Evolutionary conservation across 441 rosid species (phyloP).

Genomic region (Manihot esculenta): DNA sequence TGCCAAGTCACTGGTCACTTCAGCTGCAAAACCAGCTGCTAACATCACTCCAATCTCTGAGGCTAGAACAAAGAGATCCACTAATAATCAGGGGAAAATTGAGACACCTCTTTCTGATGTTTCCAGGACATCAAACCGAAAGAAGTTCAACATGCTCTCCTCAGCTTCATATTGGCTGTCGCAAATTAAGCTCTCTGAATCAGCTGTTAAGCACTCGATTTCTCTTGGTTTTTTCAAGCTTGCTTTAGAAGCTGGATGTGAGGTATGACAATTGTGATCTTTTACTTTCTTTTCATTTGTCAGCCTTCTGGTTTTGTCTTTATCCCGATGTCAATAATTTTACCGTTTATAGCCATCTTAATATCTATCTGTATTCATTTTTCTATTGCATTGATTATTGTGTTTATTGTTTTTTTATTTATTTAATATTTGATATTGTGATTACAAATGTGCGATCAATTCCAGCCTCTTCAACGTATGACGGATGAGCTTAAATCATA

Average conservation of each 20-base stretch:
- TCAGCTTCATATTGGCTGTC: slow-evolving; percentile 76
- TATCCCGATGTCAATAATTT: not conserved
- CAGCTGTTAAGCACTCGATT: slow-evolving; percentile 64
- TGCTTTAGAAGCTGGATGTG: slow-evolving; percentile 78
- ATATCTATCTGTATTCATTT: not conserved
- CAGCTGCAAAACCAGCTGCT: slow-evolving; percentile 37
- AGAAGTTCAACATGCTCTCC: slow-evolving; percentile 45
- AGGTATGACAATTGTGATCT: slow-evolving; percentile 42
- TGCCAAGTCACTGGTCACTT: slow-evolving; percentile 40
- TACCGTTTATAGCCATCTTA: not conserved
- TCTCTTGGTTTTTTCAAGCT: slow-evolving; percentile 92
- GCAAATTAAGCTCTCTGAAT: slow-evolving; percentile 77
- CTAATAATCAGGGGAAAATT: slow-evolving; percentile 35
- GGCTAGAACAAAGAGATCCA: slow-evolving; percentile 43
- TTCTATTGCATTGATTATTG: not conserved
- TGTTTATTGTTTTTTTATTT: not conserved
- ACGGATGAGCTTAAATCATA: slow-evolving; percentile 74
- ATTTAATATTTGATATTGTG: not conserved
- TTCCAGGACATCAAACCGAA: slow-evolving; percentile 50
- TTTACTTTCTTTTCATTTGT: not conserved
- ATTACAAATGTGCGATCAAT: not conserved
- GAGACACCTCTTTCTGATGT: slow-evolving; percentile 57
- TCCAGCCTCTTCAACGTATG: slow-evolving; percentile 66
- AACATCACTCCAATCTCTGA: slow-evolving; percentile 60
- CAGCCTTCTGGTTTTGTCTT: not conserved